These are phyloP conservation scores for Pisolithus marmoratus DNA, from an alignment of 768 basidiomycete genomes.

Conservation along the genomic window DNA sequence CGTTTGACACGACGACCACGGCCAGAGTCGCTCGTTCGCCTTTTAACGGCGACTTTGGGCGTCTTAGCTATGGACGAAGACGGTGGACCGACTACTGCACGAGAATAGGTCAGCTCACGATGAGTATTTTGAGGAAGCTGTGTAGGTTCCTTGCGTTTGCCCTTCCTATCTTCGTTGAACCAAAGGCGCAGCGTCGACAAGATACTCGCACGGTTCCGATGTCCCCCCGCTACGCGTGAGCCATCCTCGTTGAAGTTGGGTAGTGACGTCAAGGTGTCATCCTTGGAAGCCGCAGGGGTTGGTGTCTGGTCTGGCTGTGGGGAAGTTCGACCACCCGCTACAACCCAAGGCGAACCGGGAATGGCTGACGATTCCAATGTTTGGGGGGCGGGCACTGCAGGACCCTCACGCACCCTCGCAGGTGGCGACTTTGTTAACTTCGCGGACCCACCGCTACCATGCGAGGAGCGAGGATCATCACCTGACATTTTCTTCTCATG, in stretches of 20 bases:
- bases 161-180: conserved; percentile 89
- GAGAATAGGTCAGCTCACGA: conserved; percentile 19
- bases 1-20: conserved; percentile 56
- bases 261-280: conserved; percentile 44
- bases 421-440: conserved; percentile 71
- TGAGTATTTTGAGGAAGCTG: conserved; percentile 16
- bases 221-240: conserved; percentile 29
- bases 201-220: conserved; percentile 71
- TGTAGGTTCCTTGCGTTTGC: conserved; percentile 63
- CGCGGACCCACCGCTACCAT: conserved; percentile 52
- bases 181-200: conserved; percentile 82
- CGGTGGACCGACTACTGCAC: conserved; percentile 19
- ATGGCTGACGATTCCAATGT: conserved; percentile 34
- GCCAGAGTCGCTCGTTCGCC: conserved; percentile 41
- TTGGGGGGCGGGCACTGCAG: conserved; percentile 45
- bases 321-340: conserved; percentile 43
- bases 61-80: conserved; percentile 22
- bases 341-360: conserved; percentile 69
- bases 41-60: conserved; percentile 39
- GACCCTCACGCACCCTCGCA: conserved; percentile 43
- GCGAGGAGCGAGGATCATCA: conserved; percentile 59
- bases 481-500: conserved; percentile 37
- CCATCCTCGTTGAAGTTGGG: conserved; percentile 34
- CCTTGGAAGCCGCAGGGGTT: conserved; percentile 50
- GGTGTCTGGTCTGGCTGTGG: conserved; percentile 31